Evolutionary conservation across 352 stramenopile genomes (phyloP).

Genomic region (Globisporangium spiculum): DNA sequence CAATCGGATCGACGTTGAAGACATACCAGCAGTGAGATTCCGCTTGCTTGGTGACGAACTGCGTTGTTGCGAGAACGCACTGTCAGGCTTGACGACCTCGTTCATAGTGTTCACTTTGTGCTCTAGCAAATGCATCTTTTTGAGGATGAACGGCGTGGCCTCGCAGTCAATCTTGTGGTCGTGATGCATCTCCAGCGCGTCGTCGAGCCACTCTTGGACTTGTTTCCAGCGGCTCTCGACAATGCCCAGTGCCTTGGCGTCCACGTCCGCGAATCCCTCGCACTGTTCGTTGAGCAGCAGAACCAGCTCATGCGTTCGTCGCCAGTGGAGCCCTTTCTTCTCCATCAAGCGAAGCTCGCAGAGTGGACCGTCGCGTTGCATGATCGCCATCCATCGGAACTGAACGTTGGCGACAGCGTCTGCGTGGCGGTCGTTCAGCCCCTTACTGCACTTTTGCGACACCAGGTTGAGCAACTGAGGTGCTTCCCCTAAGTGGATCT

Average conservation of each 20-base stretch:
- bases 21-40: neutral
- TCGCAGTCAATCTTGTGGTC: constrained; percentile 68
- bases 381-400: constrained; percentile 77
- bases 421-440: constrained; percentile 46
- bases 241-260: constrained; percentile 42
- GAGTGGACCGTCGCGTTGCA: constrained; percentile 48
- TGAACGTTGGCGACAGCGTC: constrained; percentile 65
- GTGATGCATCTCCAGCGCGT: constrained; percentile 57
- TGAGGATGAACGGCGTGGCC: constrained; percentile 59
- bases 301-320: constrained; percentile 66
- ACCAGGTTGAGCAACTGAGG: constrained; percentile 53
- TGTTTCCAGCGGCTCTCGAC: constrained; percentile 60
- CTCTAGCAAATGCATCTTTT: constrained; percentile 60
- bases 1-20: neutral
- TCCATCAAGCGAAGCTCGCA: constrained; percentile 66
- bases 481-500: constrained; percentile 55
- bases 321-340: constrained; percentile 67
- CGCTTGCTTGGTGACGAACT: constrained; percentile 12
- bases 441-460: constrained; percentile 47
- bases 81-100: neutral
- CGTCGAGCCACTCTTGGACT: constrained; percentile 62
- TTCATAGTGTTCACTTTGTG: neutral
- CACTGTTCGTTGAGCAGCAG: constrained; percentile 68
- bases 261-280: constrained; percentile 59
- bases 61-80: neutral